Base-by-base conservation (phyloP, 2,329 filamentous ascomycete genomes). In the Aspergillus ibericus region DNA sequence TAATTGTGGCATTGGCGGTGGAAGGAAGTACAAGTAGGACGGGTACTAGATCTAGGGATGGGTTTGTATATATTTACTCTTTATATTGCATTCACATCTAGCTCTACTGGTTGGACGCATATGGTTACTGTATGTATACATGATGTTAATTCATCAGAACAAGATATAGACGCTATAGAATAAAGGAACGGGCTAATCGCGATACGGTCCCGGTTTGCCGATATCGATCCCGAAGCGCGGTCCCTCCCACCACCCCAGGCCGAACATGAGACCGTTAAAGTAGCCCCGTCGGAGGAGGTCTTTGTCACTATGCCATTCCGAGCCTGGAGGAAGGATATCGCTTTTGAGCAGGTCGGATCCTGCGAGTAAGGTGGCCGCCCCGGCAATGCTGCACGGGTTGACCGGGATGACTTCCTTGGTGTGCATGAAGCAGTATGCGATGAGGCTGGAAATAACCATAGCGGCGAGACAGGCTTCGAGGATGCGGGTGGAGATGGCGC, bases 361-460 rank as follows among this genome's bases (percentile, higher is more conserved):
- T 13, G 64, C 63, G 1, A 70, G 57, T 16, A 70, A 38, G 13
- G 58, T 66, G 6, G 65, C 65, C 12, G 65, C 60, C 1, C 65
- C 67, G 12, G 66, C 70, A 44, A 72, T 67, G 54, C 64, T 70
- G 42, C 58, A 62, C 13, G 69, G 69, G 34, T 70, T 68, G 35
- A 65, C 64, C 5, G 68, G 68, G 4, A 70, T 50, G 5, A 70
- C 50, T 12, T 59, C 25, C 20, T 62, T 59, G 4, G 63, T 68
- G 12, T 52, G 56, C 49, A 64, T 60, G 4, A 63, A 36, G 7
- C 22, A 58, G 4, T 56, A 53, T 13, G 61, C 55, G 5, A 60
- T 48, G n/a, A 62, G 15, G 10, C 61, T 60, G 32, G 59, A 67
- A 1, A 69, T 10, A 22, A 66, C 20, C 65, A 69, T 69, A 5